Evolutionary conservation across 139 green algal species (phyloP).

Genomic region (Chlorella vulgaris): DNA sequence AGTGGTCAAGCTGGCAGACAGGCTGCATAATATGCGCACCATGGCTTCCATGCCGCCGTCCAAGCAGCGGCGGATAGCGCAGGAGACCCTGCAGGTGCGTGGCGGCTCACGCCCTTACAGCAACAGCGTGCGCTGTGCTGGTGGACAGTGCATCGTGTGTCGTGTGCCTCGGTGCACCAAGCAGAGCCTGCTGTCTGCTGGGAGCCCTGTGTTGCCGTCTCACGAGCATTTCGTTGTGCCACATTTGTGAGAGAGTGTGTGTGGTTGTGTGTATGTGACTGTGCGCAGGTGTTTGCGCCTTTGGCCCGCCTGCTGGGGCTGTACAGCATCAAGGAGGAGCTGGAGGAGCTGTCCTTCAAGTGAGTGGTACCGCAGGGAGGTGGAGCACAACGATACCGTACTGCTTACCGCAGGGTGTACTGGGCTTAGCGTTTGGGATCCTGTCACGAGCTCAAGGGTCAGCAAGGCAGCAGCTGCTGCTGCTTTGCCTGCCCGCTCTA

Average conservation of each 20-base stretch:
- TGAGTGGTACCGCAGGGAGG: conserved; percentile 29
- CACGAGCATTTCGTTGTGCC: not conserved
- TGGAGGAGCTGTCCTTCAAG: conserved; percentile 85
- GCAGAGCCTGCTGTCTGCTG: not conserved
- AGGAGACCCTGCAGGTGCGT: conserved; percentile 71
- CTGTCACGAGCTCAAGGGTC: not conserved
- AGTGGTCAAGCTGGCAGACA: conserved; percentile 92
- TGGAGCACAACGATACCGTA: not conserved
- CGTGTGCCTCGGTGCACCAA: not conserved
- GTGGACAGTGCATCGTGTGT: not conserved
- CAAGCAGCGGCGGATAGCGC: conserved; percentile 83
- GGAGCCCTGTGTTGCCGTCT: not conserved
- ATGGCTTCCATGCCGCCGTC: conserved; percentile 77
- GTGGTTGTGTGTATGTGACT: not conserved
- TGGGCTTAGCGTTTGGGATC: not conserved
- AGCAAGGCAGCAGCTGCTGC: too few relatives aligned
- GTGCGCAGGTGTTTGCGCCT: conserved; percentile 77
- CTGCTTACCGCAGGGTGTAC: too few relatives aligned
- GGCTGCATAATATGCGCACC: conserved; percentile 96
- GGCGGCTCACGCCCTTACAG: too few relatives aligned
- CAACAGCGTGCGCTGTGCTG: too few relatives aligned
- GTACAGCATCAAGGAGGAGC: conserved; percentile 88
- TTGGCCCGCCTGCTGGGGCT: conserved; percentile 86
- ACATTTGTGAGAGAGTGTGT: too few relatives aligned
- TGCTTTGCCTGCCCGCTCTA: too few relatives aligned